Evolutionary conservation across 306 rosid species (phyloP), one percentile per base, ranked within the genome.

Genomic region (Cucumis hystrix): DNA sequence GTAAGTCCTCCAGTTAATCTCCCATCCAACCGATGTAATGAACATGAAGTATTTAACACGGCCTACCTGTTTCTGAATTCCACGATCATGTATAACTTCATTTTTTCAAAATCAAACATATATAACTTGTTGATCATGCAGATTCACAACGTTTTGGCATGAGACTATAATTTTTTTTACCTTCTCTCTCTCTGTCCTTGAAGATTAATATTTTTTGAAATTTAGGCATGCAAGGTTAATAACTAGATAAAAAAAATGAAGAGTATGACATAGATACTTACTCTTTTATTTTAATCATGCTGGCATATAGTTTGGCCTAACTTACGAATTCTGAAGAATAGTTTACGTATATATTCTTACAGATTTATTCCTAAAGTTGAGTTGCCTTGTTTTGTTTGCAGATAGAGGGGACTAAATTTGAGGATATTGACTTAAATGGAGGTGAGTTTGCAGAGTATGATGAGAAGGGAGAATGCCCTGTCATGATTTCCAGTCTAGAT

Each of bases 401-500:
- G 97, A 60, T 87, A 69, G 84, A 78, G 64, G 97, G 97, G 65
- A 92, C 97, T 61, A 88, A 81, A 67, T 95, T 92, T 85, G 91
- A 88, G 55, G 52, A 87, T 52, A 84, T 92, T 30, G 99, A 95
- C 87, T 67, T 95, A 84, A 89, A 93, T 20, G 88, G 77, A 58
- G 92, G 86, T 55, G 96, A 95, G 8, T 92, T 68, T 66, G 84
- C 87, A n/a, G 99, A 90, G 67, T 95, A 92, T 75, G 93, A 84
- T 81, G 99, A 90, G 91, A 90, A 92, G 87, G 97, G 98, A 78
- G 92, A 87, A 84, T 89, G 85, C 76, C 96, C 97, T 2, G 97
- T 89, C 79, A 92, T 88, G 99, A 84, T 92, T 79, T 90, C 96
- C 75, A 86, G 83, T 74, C 83, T 85, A 51, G 84, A 83, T 18